Conservation (phyloP, 495 filamentous ascomycete genomes). For the Hypoxylon crocopeplum region DNA sequence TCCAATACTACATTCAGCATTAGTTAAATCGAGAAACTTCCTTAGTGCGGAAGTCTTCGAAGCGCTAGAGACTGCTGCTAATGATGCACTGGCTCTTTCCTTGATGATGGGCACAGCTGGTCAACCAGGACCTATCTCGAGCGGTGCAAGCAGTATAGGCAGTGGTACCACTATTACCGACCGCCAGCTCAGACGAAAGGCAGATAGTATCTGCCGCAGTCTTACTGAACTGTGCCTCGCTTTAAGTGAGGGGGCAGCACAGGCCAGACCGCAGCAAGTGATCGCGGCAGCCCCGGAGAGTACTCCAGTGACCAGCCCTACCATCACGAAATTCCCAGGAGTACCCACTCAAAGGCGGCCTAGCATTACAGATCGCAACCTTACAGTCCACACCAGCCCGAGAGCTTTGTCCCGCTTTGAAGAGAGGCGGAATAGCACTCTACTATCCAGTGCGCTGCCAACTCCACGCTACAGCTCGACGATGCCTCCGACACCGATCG, state of each 20-base stretch:
- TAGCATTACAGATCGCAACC: conserved; percentile 42
- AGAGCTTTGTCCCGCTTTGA: conserved; percentile 75
- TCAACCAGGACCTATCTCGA: conserved; percentile 65
- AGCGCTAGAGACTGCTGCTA: conserved; percentile 80
- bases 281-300: conserved; percentile 39
- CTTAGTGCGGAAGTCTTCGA: conserved; percentile 75
- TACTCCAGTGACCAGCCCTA: conserved; percentile 42
- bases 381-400: conserved; percentile 56
- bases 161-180: conserved; percentile 70
- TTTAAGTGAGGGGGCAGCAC: conserved; percentile 65
- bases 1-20: conserved; percentile 79
- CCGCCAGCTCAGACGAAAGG: conserved; percentile 84
- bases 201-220: conserved; percentile 89
- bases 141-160: conserved; percentile 66
- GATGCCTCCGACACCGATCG: conserved; percentile 37
- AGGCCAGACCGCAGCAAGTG: conserved; percentile 43
- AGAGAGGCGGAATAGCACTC: conserved; percentile 70
- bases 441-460: conserved; percentile 53
- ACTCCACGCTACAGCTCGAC: conserved; percentile 47
- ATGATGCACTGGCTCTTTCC: conserved; percentile 79
- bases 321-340: conserved; percentile 42
- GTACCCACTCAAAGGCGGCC: conserved; percentile 44
- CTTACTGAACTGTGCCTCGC: conserved; percentile 92
- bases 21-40: conserved; percentile 74
- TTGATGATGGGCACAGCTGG: conserved; percentile 73